Evolutionary conservation across 139 green algal species (phyloP).

Genomic region (Micractinium sp.): DNA sequence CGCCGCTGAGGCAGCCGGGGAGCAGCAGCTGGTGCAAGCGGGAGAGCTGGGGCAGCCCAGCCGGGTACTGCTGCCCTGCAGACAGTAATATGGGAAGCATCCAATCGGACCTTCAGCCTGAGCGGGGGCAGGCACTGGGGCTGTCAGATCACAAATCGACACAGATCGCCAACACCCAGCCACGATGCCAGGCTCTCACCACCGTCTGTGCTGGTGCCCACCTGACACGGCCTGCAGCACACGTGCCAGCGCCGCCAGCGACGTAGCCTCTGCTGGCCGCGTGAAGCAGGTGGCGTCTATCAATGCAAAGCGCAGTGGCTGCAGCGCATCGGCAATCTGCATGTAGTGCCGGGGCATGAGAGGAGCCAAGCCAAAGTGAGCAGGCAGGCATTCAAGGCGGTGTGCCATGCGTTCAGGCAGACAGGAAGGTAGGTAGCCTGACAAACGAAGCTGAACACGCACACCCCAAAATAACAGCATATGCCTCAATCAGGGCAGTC

Average conservation of each 20-base stretch:
- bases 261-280: not conserved
- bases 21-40: not conserved
- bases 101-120: not conserved
- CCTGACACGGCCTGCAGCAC: constrained; percentile 35
- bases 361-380: no score
- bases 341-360: not conserved
- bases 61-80: constrained; percentile 21
- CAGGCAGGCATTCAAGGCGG: not conserved
- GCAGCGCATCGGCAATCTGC: not conserved
- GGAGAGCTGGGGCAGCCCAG: not conserved
- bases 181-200: no score
- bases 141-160: no score
- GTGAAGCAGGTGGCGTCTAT: not conserved
- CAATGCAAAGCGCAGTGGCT: not conserved
- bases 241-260: not conserved
- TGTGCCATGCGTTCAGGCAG: not conserved
- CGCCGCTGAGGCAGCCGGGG: not conserved
- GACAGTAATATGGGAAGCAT: not conserved
- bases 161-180: no score
- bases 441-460: no score
- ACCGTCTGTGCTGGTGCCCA: not conserved
- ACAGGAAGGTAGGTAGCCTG: no score
- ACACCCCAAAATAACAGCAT: no score
- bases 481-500: no score
- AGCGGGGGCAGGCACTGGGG: not conserved